phyloP scores from a whole-genome alignment of 768 basidiomycete genomes.

The Pholiota microspora region DNA sequence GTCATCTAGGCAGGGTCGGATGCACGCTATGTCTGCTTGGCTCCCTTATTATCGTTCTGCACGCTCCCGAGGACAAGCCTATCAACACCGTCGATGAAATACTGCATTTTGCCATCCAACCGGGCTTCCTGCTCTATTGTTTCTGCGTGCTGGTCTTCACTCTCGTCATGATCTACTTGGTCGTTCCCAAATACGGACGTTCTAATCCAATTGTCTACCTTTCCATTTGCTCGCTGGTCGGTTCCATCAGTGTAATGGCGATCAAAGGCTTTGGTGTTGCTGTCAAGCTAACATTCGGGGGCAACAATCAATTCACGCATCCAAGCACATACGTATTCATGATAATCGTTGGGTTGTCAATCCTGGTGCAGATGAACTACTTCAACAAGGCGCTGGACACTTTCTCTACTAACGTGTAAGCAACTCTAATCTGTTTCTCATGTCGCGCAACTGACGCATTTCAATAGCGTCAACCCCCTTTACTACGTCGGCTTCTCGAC shows the following conservation, averaged over 20 bases:
- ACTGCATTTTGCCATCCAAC: constrained; percentile 87
- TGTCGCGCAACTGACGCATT: neutral
- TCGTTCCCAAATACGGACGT: constrained; percentile 85
- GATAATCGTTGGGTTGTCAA: constrained; percentile 77
- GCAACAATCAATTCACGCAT: constrained; percentile 94
- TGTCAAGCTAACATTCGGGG: constrained; percentile 88
- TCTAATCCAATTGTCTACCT: constrained; percentile 90
- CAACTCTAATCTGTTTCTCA: neutral
- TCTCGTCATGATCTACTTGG: constrained; percentile 81
- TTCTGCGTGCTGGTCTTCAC: constrained; percentile 80
- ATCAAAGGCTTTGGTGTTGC: constrained; percentile 98
- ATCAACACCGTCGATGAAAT: constrained; percentile 94
- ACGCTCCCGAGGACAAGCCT: constrained; percentile 95
- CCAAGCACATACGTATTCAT: constrained; percentile 97
- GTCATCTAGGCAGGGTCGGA: constrained; percentile 86
- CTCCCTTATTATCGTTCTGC: constrained; percentile 91
- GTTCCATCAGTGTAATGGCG: constrained; percentile 97
- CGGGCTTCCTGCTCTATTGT: constrained; percentile 91
- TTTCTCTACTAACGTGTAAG: constrained; percentile 95
- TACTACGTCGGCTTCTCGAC: constrained; percentile 98
- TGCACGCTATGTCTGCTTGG: constrained; percentile 84
- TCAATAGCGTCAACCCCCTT: constrained; percentile 86
- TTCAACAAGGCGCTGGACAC: constrained; percentile 98
- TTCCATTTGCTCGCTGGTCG: constrained; percentile 94
- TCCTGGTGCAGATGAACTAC: constrained; percentile 92